Evolutionary conservation across 129 eudicot species (phyloP).

Genomic region (Arctium minus): DNA sequence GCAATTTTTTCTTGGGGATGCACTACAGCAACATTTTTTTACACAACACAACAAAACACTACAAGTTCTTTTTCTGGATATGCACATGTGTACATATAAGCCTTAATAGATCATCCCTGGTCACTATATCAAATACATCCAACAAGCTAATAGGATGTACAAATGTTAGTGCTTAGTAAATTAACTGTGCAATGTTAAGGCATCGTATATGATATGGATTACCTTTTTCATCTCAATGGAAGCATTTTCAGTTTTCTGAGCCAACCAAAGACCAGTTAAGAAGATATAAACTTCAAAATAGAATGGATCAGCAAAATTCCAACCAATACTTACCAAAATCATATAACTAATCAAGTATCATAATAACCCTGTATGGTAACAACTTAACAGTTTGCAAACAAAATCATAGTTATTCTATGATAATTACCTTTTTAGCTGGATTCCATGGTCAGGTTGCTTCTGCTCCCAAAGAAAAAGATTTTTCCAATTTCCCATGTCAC

Average conservation of each 20-base stretch:
- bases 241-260: not conserved
- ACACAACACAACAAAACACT: too few species aligned
- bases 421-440: not conserved
- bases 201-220: not conserved
- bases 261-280: constrained; percentile 7
- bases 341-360: not conserved
- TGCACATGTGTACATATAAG: too few species aligned
- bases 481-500: not conserved
- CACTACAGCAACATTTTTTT: too few species aligned
- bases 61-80: too few species aligned
- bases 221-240: not conserved
- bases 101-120: too few species aligned
- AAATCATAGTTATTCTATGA: not conserved
- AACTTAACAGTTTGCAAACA: not conserved
- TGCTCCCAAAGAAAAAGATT: not conserved
- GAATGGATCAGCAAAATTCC: not conserved
- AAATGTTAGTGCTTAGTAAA: not conserved
- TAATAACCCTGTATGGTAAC: not conserved
- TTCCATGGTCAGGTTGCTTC: not conserved
- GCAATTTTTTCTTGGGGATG: too few species aligned
- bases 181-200: not conserved
- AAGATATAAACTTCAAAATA: not conserved
- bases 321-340: not conserved
- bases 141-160: not conserved
- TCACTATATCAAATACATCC: too few species aligned